phyloP scores from a whole-genome alignment of 129 eudicot species.

The Flaveria trinervia region DNA sequence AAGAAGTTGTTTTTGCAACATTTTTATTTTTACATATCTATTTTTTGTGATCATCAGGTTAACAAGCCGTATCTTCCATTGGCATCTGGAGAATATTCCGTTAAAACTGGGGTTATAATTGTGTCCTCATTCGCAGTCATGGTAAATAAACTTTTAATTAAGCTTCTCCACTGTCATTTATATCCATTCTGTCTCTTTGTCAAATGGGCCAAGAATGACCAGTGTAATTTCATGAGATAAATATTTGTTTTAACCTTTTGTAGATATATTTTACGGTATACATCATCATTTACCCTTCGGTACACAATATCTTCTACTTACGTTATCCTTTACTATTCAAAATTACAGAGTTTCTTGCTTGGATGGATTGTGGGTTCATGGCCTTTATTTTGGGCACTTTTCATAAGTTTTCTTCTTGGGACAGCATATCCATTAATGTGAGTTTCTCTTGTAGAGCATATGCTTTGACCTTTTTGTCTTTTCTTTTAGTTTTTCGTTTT shows the following conservation, averaged over 20 bases:
- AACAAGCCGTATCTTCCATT: conserved; percentile 97
- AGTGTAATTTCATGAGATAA: neutral
- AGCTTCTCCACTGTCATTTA: neutral
- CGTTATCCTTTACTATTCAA: conserved; percentile 12
- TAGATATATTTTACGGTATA: neutral
- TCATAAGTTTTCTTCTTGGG: conserved; percentile 87
- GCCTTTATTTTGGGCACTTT: conserved; percentile 93
- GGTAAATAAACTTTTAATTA: conserved; percentile 41
- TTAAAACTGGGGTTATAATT: conserved; percentile 61
- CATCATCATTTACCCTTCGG: neutral
- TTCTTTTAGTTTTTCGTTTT: neutral
- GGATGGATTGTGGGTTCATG: conserved; percentile 87
- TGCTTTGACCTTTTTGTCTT: conserved; percentile 10
- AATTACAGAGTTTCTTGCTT: conserved; percentile 74
- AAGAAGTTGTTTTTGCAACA: neutral
- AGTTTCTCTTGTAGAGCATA: conserved; percentile 37
- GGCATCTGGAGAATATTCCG: conserved; percentile 95
- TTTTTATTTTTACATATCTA: neutral
- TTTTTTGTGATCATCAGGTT: conserved; percentile 48
- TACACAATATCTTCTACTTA: neutral
- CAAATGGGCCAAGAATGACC: neutral
- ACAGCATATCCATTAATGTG: conserved; percentile 92
- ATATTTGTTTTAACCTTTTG: neutral
- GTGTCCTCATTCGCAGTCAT: conserved; percentile 70
- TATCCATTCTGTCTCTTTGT: neutral